Base-by-base conservation (phyloP, 306 rosid genomes). In the Trichosanthes cucumerina region DNA sequence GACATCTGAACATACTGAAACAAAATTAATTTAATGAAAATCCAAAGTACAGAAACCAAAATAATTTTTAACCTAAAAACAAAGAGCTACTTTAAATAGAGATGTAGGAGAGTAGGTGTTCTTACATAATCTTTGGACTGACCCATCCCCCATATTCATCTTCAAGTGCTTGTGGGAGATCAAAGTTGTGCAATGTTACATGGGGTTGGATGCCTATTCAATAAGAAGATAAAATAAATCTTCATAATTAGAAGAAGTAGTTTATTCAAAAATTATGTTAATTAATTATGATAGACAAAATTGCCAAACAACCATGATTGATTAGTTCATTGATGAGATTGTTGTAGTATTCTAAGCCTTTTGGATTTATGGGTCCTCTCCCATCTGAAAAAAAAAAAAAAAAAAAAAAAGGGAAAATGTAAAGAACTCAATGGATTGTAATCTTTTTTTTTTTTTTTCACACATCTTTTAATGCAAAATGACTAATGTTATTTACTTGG, bases 141-240 rank as follows among this genome's bases (percentile, higher is more conserved):
- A 91, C 4, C 98, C 97, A 93, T 84, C 97, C 97, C 80, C 89
- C 96, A 38, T 93, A 93, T 74, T 89, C 90, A 74, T 90, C 92
- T 43, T 93, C 98, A 50, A 91, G 96, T 58, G 84, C 85, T 16
- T 90, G 96, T 38, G 93, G 98, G 31, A 85, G 84, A 84, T 90
- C 97, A 62, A 0, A 71, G 68, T 90, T 81, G 72, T 86, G 83
- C 5, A 91, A 58, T 6, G 96, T 90, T 56, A 85, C 88, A 87
- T 90, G 97, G 66, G 97, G 93, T 79, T 91, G 86, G 71, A 89
- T 90, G 81, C 94, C 97, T 93, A 81, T 59, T 57, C 9, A 70
- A 21, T 10, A 23, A 60, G 46, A 43, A 38, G 66, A 63, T 14
- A 34, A 75, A 31, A 33, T 7, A 7, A 56, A 34, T 16, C 16